Base-by-base conservation (phyloP, 2,329 filamentous ascomycete species). In the Arachnomyces sp. region DNA sequence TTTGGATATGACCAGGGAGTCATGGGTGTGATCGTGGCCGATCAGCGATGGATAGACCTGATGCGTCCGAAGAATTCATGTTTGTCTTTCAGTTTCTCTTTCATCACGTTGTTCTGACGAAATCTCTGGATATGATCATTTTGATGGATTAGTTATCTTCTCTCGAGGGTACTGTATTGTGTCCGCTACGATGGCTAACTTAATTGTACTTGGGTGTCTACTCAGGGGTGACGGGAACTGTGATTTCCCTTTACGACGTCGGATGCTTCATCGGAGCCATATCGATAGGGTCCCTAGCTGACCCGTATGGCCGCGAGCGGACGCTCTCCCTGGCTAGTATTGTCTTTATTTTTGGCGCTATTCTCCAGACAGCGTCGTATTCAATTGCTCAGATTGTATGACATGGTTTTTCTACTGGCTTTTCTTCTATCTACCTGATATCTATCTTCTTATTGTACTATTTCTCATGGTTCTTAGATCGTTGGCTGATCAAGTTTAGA, bases 1-100 rank as follows among this genome's bases (percentile, higher is more conserved):
- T 69, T 69, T 43, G 60, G 60, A 15, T 63, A 62, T 40, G 59
- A 63, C 35, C 66, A 68, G 18, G 67, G 67, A 7, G 64, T 69
- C 34, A 61, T 69, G 44, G 45, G 47, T 28, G 47, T 25, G 7
- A 42, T 50, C 30, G 28, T 48, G 21, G 17, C 16, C 16, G 39
- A 40, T 16, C 25, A 32, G 21, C 14, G 15, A 15, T 46, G 21
- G 21, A 5, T 25, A 25, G 21, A 25, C 9, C 9, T 25, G 21
- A 25, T 25, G 21, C 21, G 21, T 25, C 21, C 21, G 5, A 25
- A 25, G 21, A 25, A 25, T 9, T 25, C 21, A 5, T 25, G 21
- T 25, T 5, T 25, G 21, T 9, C 21, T 25, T 25, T 25, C 9
- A n/a, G n/a, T 25, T 25, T 25, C 9, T 25, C 21, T 5, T 9